Evolutionary conservation across 2,329 filamentous ascomycete genomes (phyloP).

Genomic region (Fusarium acutatum): DNA sequence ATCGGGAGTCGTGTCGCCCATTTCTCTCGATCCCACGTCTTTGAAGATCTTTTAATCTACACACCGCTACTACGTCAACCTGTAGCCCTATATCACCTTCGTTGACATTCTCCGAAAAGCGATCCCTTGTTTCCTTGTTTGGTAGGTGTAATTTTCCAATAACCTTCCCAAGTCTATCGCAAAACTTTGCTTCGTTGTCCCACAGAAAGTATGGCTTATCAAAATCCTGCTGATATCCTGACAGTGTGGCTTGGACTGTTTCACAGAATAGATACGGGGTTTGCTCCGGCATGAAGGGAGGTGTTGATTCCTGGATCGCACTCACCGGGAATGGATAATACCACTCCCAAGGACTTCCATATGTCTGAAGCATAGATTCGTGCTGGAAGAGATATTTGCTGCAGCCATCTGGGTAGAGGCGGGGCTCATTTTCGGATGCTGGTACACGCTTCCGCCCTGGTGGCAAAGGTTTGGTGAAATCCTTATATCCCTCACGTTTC

Average conservation of each 20-base stretch:
- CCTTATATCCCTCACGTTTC: background rate
- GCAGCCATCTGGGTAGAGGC: background rate
- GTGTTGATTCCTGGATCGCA: background rate
- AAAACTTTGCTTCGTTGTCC: background rate
- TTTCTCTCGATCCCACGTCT: background rate
- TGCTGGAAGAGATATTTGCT: background rate
- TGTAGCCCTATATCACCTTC: background rate
- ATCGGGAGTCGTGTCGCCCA: background rate
- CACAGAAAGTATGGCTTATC: fast-evolving
- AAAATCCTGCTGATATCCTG: background rate
- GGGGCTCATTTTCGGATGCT: background rate
- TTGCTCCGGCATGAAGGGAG: constrained; percentile 8
- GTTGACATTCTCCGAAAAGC: background rate
- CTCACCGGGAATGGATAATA: constrained; percentile 8
- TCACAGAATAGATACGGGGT: constrained; percentile 12
- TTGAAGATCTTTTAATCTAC: background rate
- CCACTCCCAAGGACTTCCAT: background rate
- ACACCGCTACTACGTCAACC: background rate
- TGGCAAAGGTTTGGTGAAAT: background rate
- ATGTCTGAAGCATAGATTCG: fast-evolving
- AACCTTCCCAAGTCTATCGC: fast-evolving
- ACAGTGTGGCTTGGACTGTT: background rate
- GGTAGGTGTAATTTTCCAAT: fast-evolving
- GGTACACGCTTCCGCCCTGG: background rate
- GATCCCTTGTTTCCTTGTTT: fast-evolving